These are phyloP conservation scores for Melampsora larici-populina DNA, from an alignment of 1,284 basidiomycete species.

Conservation along the genomic window DNA sequence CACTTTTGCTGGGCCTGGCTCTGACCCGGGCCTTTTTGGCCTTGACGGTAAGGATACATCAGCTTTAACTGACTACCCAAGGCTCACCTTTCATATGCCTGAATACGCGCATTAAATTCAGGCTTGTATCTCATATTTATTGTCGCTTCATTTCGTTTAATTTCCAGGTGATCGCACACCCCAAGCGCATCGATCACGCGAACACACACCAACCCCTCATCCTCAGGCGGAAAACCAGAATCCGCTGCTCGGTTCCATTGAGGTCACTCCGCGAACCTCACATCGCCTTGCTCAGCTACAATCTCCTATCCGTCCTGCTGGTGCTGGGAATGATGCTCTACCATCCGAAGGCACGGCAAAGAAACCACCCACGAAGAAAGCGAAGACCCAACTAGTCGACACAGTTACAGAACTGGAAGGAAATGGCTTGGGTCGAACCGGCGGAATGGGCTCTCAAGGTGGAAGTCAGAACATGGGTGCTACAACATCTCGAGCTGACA, in stretches of 20 bases:
- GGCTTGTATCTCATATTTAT: not conserved
- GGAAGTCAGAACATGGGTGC: not conserved
- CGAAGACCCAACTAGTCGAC: constrained; percentile 23
- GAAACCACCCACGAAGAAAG: constrained; percentile 20
- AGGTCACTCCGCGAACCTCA: constrained; percentile 32
- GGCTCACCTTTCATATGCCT: too few species aligned
- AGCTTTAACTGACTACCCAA: not conserved
- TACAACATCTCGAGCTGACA: not conserved
- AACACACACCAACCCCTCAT: not conserved
- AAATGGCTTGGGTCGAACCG: not conserved
- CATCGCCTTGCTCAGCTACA: constrained; percentile 28
- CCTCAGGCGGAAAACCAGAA: not conserved
- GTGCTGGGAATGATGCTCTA: not conserved
- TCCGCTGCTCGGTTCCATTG: constrained; percentile 15
- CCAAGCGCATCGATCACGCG: not conserved
- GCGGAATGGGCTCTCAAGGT: not conserved
- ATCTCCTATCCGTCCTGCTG: constrained; percentile 14
- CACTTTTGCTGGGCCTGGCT: not conserved
- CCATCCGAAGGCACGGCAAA: not conserved
- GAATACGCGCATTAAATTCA: not conserved
- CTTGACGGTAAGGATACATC: constrained; percentile 1
- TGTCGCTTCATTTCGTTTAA: not conserved
- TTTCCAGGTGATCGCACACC: constrained; percentile 16
- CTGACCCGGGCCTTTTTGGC: not conserved
- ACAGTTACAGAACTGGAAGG: constrained; percentile 29